phyloP scores from a whole-genome alignment of 345 rosid genomes.

The Salix arbutifolia region DNA sequence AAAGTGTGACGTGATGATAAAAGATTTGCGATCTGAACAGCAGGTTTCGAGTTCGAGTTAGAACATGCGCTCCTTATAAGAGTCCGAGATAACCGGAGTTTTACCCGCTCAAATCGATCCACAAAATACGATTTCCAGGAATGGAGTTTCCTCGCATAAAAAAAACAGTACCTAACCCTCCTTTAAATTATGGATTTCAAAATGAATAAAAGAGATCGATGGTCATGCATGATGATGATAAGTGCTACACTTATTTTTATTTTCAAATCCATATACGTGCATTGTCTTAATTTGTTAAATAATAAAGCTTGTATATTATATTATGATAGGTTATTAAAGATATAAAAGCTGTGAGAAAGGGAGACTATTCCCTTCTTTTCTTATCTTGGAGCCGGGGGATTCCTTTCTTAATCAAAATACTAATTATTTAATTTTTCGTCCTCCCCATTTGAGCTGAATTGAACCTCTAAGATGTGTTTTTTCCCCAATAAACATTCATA shows the following conservation, averaged over 20 bases:
- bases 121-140: too few species aligned
- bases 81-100: too few species aligned
- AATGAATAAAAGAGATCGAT: neutral
- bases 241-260: neutral
- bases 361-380: neutral
- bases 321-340: neutral
- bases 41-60: too few species aligned
- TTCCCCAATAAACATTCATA: too few species aligned
- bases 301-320: neutral
- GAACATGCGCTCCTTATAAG: too few species aligned
- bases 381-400: neutral
- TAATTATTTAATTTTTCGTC: neutral
- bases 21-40: rapidly evolving
- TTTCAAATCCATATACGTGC: too few species aligned
- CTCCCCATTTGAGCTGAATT: too few species aligned
- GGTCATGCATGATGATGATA: neutral
- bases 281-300: neutral
- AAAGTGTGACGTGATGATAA: too few species aligned
- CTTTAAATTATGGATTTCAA: neutral
- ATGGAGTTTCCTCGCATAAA: too few species aligned
- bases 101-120: rapidly evolving
- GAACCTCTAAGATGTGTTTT: too few species aligned
- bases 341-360: neutral
- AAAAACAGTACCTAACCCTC: too few species aligned
- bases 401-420: neutral